Conservation (phyloP, 176 grass and related monocot species). For the Zizania latifolia region DNA sequence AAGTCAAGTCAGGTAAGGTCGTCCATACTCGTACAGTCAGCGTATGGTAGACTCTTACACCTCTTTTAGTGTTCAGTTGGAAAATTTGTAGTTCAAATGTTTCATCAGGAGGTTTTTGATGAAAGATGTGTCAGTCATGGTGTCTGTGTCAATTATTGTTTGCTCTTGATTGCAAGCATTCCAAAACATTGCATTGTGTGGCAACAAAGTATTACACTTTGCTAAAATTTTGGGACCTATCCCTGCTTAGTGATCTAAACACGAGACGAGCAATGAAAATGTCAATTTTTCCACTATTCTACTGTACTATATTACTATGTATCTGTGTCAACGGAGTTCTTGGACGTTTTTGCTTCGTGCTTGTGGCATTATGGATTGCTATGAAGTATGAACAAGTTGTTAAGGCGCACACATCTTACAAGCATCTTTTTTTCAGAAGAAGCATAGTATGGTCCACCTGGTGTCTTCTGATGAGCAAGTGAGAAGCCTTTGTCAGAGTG, state of each 20-base stretch:
- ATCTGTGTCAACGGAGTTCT: background rate
- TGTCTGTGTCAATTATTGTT: background rate
- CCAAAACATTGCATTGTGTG: no score
- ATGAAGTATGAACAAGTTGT: background rate
- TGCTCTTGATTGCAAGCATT: background rate
- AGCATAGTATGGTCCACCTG: background rate
- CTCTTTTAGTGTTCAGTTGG: background rate
- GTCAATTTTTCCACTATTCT: no score
- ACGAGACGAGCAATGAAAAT: no score
- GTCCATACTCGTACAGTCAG: background rate
- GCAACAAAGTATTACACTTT: no score
- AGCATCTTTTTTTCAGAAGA: background rate
- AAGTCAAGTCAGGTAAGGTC: background rate
- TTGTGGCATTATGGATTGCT: no score
- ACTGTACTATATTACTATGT: no score
- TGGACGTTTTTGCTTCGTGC: background rate
- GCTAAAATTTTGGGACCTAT: no score
- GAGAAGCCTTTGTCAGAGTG: background rate
- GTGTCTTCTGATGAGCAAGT: background rate
- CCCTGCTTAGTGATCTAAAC: no score
- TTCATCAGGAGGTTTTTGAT: background rate
- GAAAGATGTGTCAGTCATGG: background rate
- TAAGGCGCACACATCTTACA: background rate
- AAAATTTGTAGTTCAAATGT: background rate
- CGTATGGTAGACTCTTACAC: background rate